Evolutionary conservation across 345 rosid genomes (phyloP).

Genomic region (Dimocarpus longan): DNA sequence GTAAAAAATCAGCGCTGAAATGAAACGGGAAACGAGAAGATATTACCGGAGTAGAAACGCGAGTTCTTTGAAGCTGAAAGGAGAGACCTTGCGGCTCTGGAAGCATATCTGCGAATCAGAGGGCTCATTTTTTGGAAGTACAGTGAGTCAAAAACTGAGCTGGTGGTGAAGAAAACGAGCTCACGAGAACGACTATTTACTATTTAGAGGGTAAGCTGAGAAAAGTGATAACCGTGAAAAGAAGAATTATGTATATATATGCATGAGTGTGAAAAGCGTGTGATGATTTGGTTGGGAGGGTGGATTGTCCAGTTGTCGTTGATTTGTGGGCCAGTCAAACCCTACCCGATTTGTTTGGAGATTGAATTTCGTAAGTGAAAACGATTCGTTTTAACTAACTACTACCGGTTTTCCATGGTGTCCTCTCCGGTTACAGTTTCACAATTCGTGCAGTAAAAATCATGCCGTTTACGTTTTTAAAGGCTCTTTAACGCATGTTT

Average conservation of each 20-base stretch:
- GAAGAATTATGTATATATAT: neutral
- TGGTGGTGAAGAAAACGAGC: neutral
- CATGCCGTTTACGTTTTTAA: too few species aligned
- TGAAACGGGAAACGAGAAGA: neutral
- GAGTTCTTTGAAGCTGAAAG: slow-evolving; percentile 68
- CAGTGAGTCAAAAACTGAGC: neutral
- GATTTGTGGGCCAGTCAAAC: slow-evolving; percentile 12
- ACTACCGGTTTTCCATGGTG: neutral
- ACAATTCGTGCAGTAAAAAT: neutral
- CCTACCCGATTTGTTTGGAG: slow-evolving; percentile 3
- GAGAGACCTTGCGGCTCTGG: slow-evolving; percentile 76
- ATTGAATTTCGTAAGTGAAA: neutral
- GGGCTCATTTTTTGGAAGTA: slow-evolving; percentile 56
- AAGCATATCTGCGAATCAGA: slow-evolving; percentile 74
- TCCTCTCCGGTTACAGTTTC: neutral
- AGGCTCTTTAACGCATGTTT: neutral
- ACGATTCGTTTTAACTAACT: slow-evolving; percentile 2
- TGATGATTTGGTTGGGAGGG: neutral
- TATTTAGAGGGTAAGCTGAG: neutral
- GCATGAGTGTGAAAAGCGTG: neutral
- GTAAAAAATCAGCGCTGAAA: neutral
- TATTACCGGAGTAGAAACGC: slow-evolving; percentile 65
- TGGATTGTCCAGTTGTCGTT: neutral
- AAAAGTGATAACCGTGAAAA: neutral
- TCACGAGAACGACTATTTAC: neutral